Evolutionary conservation across 2,329 filamentous ascomycete species (phyloP).

Genomic region (Stagonosporopsis chrysanthemi): DNA sequence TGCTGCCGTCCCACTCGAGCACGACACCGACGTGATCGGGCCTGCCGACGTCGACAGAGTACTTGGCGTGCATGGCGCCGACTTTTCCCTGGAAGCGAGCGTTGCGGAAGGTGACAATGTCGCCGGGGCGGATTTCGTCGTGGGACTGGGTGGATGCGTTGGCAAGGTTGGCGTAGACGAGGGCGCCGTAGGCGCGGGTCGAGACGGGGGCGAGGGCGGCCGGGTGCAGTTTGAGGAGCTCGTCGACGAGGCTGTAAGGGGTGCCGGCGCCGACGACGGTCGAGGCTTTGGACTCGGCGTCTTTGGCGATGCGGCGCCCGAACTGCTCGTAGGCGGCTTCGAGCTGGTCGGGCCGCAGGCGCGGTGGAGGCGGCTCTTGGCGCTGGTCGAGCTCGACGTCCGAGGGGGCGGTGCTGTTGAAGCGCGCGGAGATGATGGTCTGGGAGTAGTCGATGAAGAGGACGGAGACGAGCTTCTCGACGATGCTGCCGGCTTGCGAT

Average conservation of each 20-base stretch:
- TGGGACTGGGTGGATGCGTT: conserved; percentile 90
- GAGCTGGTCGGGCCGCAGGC: conserved; percentile 89
- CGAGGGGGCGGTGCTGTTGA: conserved; percentile 72
- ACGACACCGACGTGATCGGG: conserved; percentile 89
- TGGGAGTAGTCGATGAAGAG: conserved; percentile 97
- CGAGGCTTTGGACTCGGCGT: conserved; percentile 75
- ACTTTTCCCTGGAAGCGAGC: conserved; percentile 95
- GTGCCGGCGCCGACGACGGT: conserved; percentile 84
- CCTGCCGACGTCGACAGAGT: conserved; percentile 85
- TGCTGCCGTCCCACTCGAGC: conserved; percentile 96
- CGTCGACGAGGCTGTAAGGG: conserved; percentile 76
- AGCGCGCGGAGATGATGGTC: conserved; percentile 82
- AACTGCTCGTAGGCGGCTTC: conserved; percentile 84
- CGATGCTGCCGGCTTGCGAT: conserved; percentile 72
- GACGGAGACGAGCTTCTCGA: conserved; percentile 85
- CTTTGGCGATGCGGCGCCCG: conserved; percentile 77
- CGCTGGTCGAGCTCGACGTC: conserved; percentile 82
- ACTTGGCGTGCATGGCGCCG: conserved; percentile 94
- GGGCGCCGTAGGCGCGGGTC: conserved; percentile 86
- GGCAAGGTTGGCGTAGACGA: conserved; percentile 93
- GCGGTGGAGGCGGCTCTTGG: conserved; percentile 82
- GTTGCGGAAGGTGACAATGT: conserved; percentile 92
- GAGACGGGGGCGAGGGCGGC: conserved; percentile 84
- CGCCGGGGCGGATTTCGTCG: conserved; percentile 91
- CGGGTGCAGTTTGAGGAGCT: conserved; percentile 76